Evolutionary conservation across 2,329 filamentous ascomycete species (phyloP).

Genomic region (Trichoderma endophyticum): DNA sequence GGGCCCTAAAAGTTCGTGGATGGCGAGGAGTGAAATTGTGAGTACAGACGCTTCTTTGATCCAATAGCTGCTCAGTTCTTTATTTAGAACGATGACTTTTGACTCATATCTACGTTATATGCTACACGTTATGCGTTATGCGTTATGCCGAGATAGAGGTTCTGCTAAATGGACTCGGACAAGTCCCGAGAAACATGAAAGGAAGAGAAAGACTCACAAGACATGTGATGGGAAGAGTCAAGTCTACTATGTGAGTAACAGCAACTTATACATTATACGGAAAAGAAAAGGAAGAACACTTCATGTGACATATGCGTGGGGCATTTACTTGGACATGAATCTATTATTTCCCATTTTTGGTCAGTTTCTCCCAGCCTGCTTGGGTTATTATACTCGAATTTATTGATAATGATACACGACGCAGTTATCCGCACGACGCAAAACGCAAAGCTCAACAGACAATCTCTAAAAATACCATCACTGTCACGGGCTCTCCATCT

Average conservation of each 20-base stretch:
- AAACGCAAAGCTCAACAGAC: background rate
- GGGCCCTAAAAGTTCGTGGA: background rate
- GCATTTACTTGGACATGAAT: background rate
- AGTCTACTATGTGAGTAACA: background rate
- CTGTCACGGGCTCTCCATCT: constrained; percentile 21
- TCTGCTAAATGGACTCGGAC: background rate
- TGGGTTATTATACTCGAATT: background rate
- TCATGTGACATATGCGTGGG: background rate
- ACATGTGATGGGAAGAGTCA: background rate
- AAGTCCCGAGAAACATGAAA: background rate
- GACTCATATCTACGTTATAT: background rate
- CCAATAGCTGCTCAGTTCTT: background rate
- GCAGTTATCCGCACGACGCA: background rate
- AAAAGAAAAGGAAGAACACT: background rate
- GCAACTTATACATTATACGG: background rate
- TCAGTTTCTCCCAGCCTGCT: background rate
- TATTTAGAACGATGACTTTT: background rate
- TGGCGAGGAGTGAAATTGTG: background rate
- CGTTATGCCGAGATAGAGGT: background rate
- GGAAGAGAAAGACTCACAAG: background rate
- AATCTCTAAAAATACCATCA: background rate
- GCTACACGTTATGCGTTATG: background rate
- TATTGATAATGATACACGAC: background rate
- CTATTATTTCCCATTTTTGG: background rate
- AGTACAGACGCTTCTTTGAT: background rate